These are phyloP conservation scores for Penicillium maclennaniae DNA, from an alignment of 495 filamentous ascomycete genomes.

Conservation along the genomic window DNA sequence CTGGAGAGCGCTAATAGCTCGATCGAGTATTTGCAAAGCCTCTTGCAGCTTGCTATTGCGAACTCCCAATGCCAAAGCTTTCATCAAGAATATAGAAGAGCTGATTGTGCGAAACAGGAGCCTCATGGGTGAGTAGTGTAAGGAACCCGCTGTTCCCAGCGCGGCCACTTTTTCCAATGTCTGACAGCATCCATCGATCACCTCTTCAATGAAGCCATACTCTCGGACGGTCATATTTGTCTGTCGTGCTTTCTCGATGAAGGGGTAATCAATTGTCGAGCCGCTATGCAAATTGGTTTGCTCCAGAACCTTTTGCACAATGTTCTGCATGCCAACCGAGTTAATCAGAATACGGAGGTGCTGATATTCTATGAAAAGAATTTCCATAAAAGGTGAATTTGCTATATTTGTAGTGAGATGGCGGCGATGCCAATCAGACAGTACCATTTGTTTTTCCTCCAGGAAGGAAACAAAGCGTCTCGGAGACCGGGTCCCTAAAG, in stretches of 20 bases:
- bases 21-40: constrained; percentile 34
- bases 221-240: constrained; percentile 19
- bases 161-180: constrained; percentile 25
- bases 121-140: constrained; percentile 36
- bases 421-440: constrained; percentile 26
- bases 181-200: constrained; percentile 32
- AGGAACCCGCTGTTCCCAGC: constrained; percentile 1
- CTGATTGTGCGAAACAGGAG: constrained; percentile 37
- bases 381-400: constrained; percentile 4
- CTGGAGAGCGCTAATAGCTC: constrained; percentile 28
- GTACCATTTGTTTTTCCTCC: constrained; percentile 26
- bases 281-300: constrained; percentile 6
- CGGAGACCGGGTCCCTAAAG: constrained; percentile 14
- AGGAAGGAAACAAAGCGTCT: constrained; percentile 22
- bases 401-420: neutral
- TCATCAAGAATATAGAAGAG: constrained; percentile 38
- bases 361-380: constrained; percentile 35
- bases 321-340: constrained; percentile 36
- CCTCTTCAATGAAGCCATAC: constrained; percentile 38
- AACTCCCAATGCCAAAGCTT: constrained; percentile 36
- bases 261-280: constrained; percentile 11
- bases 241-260: constrained; percentile 11
- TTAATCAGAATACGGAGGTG: constrained; percentile 36
- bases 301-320: constrained; percentile 27
- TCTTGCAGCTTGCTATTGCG: constrained; percentile 30